phyloP scores from a whole-genome alignment of 1,284 basidiomycete species.

The Butyriboletus appendiculatus region DNA sequence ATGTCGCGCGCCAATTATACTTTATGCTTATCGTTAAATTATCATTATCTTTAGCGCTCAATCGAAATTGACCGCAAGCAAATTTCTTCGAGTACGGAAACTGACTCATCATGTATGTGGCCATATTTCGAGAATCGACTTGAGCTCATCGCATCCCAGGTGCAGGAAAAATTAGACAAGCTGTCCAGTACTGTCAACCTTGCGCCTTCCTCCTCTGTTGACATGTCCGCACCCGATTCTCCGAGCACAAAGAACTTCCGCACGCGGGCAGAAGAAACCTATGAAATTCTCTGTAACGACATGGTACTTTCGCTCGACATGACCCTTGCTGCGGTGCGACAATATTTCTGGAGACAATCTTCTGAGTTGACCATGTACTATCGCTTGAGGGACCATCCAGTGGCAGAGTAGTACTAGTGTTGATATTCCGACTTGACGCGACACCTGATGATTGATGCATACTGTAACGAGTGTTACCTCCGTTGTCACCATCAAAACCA shows the following conservation, averaged over 20 bases:
- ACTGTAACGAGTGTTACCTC: conserved; percentile 4
- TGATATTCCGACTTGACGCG: conserved; percentile 4
- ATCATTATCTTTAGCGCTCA: conserved; percentile 51
- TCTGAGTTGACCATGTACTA: conserved; percentile 85
- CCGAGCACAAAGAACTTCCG: conserved; percentile 26
- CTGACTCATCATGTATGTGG: conserved; percentile 75
- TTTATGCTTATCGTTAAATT: conserved; percentile 13
- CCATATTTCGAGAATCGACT: neutral
- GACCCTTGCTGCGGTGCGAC: conserved; percentile 86
- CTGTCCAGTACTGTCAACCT: conserved; percentile 32
- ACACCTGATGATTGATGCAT: neutral
- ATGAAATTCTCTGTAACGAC: conserved; percentile 90
- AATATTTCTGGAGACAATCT: conserved; percentile 84
- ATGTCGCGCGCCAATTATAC: neutral
- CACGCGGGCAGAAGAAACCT: conserved; percentile 65
- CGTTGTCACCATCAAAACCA: neutral
- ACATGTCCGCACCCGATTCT: conserved; percentile 41
- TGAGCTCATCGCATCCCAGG: conserved; percentile 43
- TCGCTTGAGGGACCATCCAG: conserved; percentile 48
- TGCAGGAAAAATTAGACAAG: conserved; percentile 85
- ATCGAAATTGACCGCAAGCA: conserved; percentile 85
- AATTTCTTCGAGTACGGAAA: conserved; percentile 84
- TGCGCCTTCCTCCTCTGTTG: conserved; percentile 35
- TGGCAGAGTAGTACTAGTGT: conserved; percentile 4
- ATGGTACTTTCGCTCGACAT: conserved; percentile 78